These are phyloP conservation scores for Pseudocercospora cruenta DNA, from an alignment of 2,329 filamentous ascomycete genomes.

Conservation along the genomic window DNA sequence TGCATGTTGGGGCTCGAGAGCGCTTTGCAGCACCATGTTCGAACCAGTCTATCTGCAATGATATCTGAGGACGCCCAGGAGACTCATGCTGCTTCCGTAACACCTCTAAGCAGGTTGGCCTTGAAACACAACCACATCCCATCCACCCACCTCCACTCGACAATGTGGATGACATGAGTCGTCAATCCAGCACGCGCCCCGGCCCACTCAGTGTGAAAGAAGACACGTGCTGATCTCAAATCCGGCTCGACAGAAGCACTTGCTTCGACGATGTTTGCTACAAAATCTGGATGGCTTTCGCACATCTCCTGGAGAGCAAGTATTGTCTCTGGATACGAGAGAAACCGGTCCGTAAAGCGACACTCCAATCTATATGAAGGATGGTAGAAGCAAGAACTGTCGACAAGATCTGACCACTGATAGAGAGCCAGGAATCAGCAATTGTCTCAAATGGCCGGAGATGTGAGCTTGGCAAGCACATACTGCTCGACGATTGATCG, in stretches of 20 bases:
- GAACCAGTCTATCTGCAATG: neutral
- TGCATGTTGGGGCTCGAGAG: too few species aligned
- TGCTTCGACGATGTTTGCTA: neutral
- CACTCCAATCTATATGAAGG: constrained; percentile 2
- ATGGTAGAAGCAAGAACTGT: neutral
- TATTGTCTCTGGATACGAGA: neutral
- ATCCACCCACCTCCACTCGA: constrained; percentile 5
- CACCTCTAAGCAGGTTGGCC: constrained; percentile 2
- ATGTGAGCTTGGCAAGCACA: neutral
- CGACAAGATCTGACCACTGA: neutral
- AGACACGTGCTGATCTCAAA: neutral
- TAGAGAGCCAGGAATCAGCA: neutral
- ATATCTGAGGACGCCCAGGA: neutral
- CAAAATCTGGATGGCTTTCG: constrained; percentile 1
- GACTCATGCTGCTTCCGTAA: neutral
- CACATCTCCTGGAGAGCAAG: neutral
- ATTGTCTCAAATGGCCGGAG: neutral
- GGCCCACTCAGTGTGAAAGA: neutral
- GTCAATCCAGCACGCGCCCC: neutral
- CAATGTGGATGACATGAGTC: neutral
- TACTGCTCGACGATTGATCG: neutral
- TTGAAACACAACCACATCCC: constrained; percentile 6
- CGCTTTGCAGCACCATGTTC: too few species aligned
- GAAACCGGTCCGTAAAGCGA: neutral
- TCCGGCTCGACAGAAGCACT: neutral